Evolutionary conservation across 805 yeast species (phyloP).

Genomic region (Wickerhamomyces mucosus): DNA sequence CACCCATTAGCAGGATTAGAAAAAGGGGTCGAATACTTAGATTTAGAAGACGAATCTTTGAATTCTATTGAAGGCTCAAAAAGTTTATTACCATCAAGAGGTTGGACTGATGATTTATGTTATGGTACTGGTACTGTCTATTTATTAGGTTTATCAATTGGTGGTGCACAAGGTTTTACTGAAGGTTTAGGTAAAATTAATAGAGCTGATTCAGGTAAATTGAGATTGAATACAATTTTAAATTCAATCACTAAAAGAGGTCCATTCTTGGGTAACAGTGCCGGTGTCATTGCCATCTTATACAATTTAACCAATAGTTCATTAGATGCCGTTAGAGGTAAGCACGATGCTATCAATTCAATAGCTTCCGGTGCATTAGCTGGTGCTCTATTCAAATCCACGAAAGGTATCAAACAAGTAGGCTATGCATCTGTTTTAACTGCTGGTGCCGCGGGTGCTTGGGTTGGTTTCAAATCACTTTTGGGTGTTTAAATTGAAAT

Average conservation of each 20-base stretch:
- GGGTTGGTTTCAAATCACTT: slow-evolving; percentile 72
- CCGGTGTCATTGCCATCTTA: slow-evolving; percentile 86
- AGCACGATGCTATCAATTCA: slow-evolving; percentile 81
- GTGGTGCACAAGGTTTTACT: slow-evolving; percentile 81
- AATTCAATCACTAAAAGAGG: slow-evolving; percentile 94
- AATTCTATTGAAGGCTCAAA: slow-evolving; percentile 77
- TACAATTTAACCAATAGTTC: slow-evolving; percentile 79
- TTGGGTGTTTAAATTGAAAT: slow-evolving; percentile 9
- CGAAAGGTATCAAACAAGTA: slow-evolving; percentile 82
- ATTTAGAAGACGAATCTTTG: slow-evolving; percentile 76
- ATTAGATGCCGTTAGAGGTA: slow-evolving; percentile 74
- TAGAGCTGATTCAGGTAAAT: slow-evolving; percentile 63
- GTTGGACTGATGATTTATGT: slow-evolving; percentile 95
- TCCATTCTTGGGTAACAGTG: slow-evolving; percentile 89
- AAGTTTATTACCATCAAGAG: slow-evolving; percentile 90
- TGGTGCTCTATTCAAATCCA: slow-evolving; percentile 84
- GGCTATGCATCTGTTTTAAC: slow-evolving; percentile 74
- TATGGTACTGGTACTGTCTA: slow-evolving; percentile 97
- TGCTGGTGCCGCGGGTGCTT: slow-evolving; percentile 85
- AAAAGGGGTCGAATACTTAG: slow-evolving; percentile 81
- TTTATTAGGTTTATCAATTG: slow-evolving; percentile 74
- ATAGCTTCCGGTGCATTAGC: slow-evolving; percentile 83
- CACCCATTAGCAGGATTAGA: slow-evolving; percentile 93
- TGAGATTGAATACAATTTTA: slow-evolving; percentile 80
- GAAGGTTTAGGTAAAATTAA: slow-evolving; percentile 82